Conservation (phyloP, 345 rosid genomes). For the Lagerstroemia speciosa region DNA sequence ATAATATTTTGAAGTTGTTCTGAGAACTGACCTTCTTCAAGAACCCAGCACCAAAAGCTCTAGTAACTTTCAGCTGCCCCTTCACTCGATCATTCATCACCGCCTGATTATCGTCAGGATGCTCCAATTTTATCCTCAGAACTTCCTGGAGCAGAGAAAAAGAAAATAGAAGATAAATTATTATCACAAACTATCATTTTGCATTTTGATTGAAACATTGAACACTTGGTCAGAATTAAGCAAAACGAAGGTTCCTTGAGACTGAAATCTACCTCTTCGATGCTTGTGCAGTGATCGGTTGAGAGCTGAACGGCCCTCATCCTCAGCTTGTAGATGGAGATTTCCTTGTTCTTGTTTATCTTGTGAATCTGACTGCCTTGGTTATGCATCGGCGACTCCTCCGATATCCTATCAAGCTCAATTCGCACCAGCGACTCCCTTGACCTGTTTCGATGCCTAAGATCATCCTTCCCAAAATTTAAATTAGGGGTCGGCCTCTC, state of each 20-base stretch:
- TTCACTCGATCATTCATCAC: constrained; percentile 82
- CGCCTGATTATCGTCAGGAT: constrained; percentile 73
- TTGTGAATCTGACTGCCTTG: constrained; percentile 57
- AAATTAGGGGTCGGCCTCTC: constrained; percentile 66
- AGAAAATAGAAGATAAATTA: background rate
- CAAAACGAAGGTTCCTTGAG: background rate
- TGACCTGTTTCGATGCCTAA: constrained; percentile 66
- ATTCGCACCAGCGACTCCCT: constrained; percentile 77
- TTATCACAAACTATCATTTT: constrained; percentile 3
- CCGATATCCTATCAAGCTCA: constrained; percentile 95
- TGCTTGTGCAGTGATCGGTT: constrained; percentile 83
- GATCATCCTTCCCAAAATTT: constrained; percentile 47
- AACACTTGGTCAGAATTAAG: background rate
- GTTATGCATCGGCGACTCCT: constrained; percentile 89
- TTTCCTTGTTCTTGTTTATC: constrained; percentile 78
- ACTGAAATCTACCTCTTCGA: constrained; percentile 55
- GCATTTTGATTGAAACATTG: background rate
- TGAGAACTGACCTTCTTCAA: constrained; percentile 69
- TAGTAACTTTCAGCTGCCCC: constrained; percentile 87
- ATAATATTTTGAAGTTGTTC: constrained; percentile 7
- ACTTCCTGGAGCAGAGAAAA: constrained; percentile 53
- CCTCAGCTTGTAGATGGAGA: constrained; percentile 70
- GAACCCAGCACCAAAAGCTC: constrained; percentile 95
- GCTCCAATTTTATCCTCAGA: constrained; percentile 68
- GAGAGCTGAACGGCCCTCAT: constrained; percentile 95